Evolutionary conservation across 306 rosid genomes (phyloP).

Genomic region (Prunus mongolica): DNA sequence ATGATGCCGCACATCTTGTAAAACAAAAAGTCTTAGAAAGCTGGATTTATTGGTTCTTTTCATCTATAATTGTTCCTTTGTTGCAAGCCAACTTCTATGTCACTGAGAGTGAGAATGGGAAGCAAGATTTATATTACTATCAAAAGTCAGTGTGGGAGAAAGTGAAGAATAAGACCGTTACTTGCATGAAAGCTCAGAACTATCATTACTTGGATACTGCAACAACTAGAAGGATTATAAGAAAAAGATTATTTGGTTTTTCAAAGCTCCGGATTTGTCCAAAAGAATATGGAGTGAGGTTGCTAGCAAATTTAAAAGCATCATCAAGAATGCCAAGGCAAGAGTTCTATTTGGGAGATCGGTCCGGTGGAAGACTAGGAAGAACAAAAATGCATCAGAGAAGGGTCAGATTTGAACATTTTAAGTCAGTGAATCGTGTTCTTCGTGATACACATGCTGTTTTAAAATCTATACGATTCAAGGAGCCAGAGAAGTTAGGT

Average conservation of each 20-base stretch:
- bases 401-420: slow-evolving; percentile 28
- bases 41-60: slow-evolving; percentile 88
- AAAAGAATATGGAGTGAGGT: slow-evolving; percentile 72
- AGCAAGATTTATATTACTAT: slow-evolving; percentile 65
- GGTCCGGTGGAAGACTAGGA: slow-evolving; percentile 19
- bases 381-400: slow-evolving; percentile 3
- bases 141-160: slow-evolving; percentile 75
- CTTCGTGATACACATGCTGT: slow-evolving; percentile 66
- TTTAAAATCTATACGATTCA: slow-evolving; percentile 52
- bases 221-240: slow-evolving; percentile 53
- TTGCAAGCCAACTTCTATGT: slow-evolving; percentile 84
- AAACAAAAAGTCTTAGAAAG: slow-evolving; percentile 61
- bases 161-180: slow-evolving; percentile 42
- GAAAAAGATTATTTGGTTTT: slow-evolving; percentile 74
- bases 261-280: slow-evolving; percentile 86
- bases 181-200: slow-evolving; percentile 48
- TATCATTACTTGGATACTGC: slow-evolving; percentile 52
- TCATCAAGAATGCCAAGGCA: slow-evolving; percentile 50
- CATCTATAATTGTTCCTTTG: slow-evolving; percentile 65
- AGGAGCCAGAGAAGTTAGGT: slow-evolving; percentile 70
- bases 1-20: slow-evolving; percentile 31
- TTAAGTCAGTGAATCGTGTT: slow-evolving; percentile 62
- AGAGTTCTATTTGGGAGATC: slow-evolving; percentile 25
- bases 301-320: slow-evolving; percentile 80
- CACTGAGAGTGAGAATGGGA: slow-evolving; percentile 75